These are phyloP conservation scores for Ehretia macrophylla DNA, from an alignment of 257 asterid species.

Conservation along the genomic window DNA sequence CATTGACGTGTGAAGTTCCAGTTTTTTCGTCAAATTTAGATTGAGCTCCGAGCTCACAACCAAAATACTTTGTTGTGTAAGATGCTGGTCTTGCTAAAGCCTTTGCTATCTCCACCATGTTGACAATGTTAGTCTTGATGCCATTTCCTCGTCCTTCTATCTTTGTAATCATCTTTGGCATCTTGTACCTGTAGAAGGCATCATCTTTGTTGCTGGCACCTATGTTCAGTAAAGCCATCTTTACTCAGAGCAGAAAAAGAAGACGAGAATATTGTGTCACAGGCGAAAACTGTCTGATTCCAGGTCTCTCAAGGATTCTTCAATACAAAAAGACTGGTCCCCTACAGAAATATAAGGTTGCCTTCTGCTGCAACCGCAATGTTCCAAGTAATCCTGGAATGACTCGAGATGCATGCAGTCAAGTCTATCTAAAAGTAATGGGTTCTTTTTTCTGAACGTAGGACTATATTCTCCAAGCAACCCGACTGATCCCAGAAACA, in stretches of 20 bases:
- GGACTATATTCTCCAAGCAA: slow-evolving; percentile 16
- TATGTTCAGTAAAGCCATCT: slow-evolving; percentile 27
- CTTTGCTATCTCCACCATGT: slow-evolving; percentile 28
- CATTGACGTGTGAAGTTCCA: slow-evolving; percentile 25
- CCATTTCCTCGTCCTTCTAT: slow-evolving; percentile 25
- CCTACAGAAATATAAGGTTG: not conserved
- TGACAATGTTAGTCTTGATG: slow-evolving; percentile 23
- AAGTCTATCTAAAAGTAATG: not conserved
- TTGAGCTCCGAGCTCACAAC: slow-evolving; percentile 27
- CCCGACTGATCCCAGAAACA: slow-evolving; percentile 6
- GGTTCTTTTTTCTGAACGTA: not conserved
- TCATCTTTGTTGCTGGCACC: slow-evolving; percentile 26
- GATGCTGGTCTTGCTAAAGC: slow-evolving; percentile 22
- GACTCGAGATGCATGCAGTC: slow-evolving; percentile 11
- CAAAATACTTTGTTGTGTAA: slow-evolving; percentile 23
- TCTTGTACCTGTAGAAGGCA: slow-evolving; percentile 30
- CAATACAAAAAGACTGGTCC: slow-evolving; percentile 1
- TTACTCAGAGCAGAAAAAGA: not conserved
- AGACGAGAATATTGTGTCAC: not conserved
- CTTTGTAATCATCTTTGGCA: slow-evolving; percentile 26
- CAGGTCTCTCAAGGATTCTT: slow-evolving; percentile 3
- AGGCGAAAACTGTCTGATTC: not conserved
- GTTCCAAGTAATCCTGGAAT: slow-evolving; percentile 1
- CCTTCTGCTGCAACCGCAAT: slow-evolving; percentile 4
- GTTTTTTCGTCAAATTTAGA: slow-evolving; percentile 26